Evolutionary conservation across 768 basidiomycete genomes (phyloP), one percentile per base, ranked within the genome.

Genomic region (Erythrobasidium yunnanense): DNA sequence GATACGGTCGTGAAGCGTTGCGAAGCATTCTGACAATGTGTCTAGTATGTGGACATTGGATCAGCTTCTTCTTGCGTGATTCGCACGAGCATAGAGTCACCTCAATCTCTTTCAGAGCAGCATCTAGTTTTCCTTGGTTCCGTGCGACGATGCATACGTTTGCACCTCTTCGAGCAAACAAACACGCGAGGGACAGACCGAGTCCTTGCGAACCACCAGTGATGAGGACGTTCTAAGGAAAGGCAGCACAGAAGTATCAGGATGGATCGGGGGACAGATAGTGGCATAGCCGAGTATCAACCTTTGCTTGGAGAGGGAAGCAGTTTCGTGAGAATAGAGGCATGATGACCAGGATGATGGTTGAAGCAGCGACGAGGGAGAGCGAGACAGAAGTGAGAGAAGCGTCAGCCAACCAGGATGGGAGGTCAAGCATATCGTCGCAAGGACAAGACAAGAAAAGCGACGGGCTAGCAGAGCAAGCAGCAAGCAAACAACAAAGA

Each of bases 121-220:
- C 77, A 57, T 83, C 80, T 11, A 91, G 76, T 66, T 81, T 83
- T 47, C 78, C 78, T 71, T 85, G 80, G 55, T 85, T 83, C 13
- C 89, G 80, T 5, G 89, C 90, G 8, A 92, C 85, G 66, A 92
- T 88, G 5, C 87, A 87, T 1, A 92, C 84, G 68, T 88, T 81
- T 0, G 90, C 89, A 0, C 91, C 91, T 66, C 79, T 79, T 67
- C 78, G 76, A 17, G 82, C 81, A 1, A 93, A 79, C 17, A 85
- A 77, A 27, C 81, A 78, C 0, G 89, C 86, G 8, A 92, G 77
- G 0, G 83, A 81, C 1, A 89, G 80, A 0, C 90, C 90, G 0
- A 91, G 81, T 0, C 91, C 90, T 17, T 84, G 79, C 46, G 84
- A 86, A 2, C 87, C 90, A 1, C 90, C 90, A 0, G 90, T 89